A percentile compares a stretch with the other conserved stretches of the same genome.
phyloP scores from a whole-genome alignment of 2,329 filamentous ascomycete genomes.

The Phaeosphaeria sp. region DNA sequence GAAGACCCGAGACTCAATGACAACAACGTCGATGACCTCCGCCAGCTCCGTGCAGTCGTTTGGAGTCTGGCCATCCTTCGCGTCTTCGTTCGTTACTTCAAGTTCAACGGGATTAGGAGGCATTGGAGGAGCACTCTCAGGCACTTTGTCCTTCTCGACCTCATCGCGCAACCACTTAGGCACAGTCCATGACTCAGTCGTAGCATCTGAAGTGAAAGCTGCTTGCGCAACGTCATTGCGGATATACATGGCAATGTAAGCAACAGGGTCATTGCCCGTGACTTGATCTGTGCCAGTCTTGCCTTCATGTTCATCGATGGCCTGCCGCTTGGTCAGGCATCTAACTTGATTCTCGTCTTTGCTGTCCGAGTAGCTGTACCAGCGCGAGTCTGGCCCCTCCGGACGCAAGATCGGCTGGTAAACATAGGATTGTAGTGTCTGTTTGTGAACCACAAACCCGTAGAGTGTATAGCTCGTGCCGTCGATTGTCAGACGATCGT shows the following conservation, averaged over 20 bases:
- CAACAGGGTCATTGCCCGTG: conserved; percentile 55
- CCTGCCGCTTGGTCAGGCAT: conserved; percentile 63
- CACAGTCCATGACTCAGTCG: conserved; percentile 56
- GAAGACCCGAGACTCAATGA: conserved; percentile 45
- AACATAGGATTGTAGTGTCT: conserved; percentile 62
- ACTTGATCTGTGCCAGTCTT: conserved; percentile 46
- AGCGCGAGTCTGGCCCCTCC: conserved; percentile 60
- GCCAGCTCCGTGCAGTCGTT: conserved; percentile 5
- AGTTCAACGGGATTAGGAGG: conserved; percentile 14
- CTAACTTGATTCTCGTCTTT: conserved; percentile 61
- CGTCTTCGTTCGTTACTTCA: conserved; percentile 4
- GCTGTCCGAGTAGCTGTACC: conserved; percentile 66
- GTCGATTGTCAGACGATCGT: conserved; percentile 61
- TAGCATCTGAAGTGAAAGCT: conserved; percentile 50
- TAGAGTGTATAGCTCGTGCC: conserved; percentile 62
- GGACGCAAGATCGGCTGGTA: conserved; percentile 68
- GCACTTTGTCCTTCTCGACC: conserved; percentile 30
- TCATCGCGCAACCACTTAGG: conserved; percentile 48
- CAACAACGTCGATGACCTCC: conserved; percentile 32
- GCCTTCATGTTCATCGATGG: conserved; percentile 60
- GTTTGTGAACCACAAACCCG: conserved; percentile 66
- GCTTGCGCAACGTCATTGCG: conserved; percentile 54
- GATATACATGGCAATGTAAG: conserved; percentile 64
- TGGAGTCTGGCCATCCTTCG: conserved; percentile 4
- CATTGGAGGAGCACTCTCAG: conserved; percentile 17